Base-by-base conservation (phyloP, 2,329 filamentous ascomycete genomes). In the Lasiodiplodia sp. region DNA sequence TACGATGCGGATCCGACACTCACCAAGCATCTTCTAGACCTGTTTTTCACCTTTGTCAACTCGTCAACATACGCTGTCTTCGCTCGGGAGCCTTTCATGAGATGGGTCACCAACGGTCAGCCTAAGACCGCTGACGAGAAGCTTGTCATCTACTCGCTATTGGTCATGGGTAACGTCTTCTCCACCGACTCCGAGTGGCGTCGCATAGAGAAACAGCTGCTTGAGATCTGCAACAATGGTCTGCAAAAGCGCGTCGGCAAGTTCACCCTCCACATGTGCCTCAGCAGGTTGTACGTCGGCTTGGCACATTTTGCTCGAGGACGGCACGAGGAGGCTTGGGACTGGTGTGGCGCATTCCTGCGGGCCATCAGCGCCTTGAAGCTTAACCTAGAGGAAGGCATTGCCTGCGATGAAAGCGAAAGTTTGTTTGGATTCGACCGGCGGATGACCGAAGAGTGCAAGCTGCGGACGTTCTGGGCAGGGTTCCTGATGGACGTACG, bases 381-480 rank as follows among this genome's bases (percentile, higher is more conserved):
- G 69, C 83, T 92, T 66, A 91, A 92, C 71, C 81, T 88, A 12
- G 91, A 93, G 75, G 74, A 84, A 66, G 83, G 84, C 8, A 76
- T 84, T 10, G 75, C 73, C 47, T 75, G 78, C 40, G 77, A 86
- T 79, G 67, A 63, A 1, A 70, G 82, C 75, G 74, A 85, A 5
- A 77, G 79, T 1, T 84, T 86, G 62, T 89, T 88, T 73, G 87
- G 84, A 23, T 82, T 92, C 71, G 87, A 85, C 72, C 84, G 83
- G 68, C 78, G 79, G 62, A 87, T 86, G 37, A 86, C 90, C 72
- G 85, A 86, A 28, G 91, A 94, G 78, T 90, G 89, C 72, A 85
- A 88, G 69, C 85, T 91, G 71, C 84, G 91, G 68, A 92, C 90
- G 0, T 90, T 92, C 74, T 94, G 91, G 91, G 87, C 88, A 34